These are phyloP conservation scores for Talaromyces nanjingensis DNA, from an alignment of 495 filamentous ascomycete species.

Conservation along the genomic window DNA sequence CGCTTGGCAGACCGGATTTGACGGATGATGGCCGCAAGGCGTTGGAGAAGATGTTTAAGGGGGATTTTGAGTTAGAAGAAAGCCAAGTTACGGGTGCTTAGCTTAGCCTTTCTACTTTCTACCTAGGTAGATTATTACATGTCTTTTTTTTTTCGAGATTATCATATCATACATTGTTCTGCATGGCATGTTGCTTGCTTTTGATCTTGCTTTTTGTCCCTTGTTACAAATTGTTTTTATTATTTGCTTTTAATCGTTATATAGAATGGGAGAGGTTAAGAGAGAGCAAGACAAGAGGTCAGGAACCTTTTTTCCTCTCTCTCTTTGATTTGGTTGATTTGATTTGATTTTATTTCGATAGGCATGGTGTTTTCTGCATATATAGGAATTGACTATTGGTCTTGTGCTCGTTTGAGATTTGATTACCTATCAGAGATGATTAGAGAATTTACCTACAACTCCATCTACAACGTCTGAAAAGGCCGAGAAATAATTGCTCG, in stretches of 20 bases:
- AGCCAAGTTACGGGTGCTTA: conserved; percentile 37
- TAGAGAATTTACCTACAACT: too few relatives aligned
- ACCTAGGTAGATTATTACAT: background rate
- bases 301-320: background rate
- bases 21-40: conserved; percentile 68
- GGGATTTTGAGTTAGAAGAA: conserved; percentile 49
- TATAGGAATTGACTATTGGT: background rate
- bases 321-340: background rate
- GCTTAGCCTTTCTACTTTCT: conserved; percentile 21
- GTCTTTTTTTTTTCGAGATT: conserved; percentile 8
- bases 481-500: too few relatives aligned
- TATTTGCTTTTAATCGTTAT: background rate
- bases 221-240: background rate
- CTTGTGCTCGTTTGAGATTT: too few relatives aligned
- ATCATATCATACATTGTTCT: conserved; percentile 9
- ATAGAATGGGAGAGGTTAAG: background rate
- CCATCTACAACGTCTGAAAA: too few relatives aligned
- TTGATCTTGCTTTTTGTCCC: background rate
- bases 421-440: too few relatives aligned
- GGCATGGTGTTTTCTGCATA: background rate
- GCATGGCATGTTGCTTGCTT: background rate
- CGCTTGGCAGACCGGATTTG: conserved; percentile 69
- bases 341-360: background rate
- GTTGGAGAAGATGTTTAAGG: conserved; percentile 59
- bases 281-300: background rate